phyloP scores from a whole-genome alignment of 2,329 filamentous ascomycete genomes.

The Colletotrichum zoysiae region DNA sequence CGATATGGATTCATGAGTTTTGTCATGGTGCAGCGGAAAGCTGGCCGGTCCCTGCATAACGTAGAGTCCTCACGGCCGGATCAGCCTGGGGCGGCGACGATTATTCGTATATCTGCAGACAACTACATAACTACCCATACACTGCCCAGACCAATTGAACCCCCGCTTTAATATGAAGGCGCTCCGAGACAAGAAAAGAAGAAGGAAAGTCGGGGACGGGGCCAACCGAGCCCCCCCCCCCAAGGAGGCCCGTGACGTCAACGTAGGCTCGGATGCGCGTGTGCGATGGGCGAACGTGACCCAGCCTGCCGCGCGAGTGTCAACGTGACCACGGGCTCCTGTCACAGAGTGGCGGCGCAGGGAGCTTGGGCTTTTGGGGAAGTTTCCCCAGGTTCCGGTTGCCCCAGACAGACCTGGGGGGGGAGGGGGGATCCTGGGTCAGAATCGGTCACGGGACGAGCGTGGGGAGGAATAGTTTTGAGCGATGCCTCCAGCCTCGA shows the following conservation, averaged over 20 bases:
- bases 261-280: constrained; percentile 17
- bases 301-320: constrained; percentile 15
- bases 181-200: neutral
- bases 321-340: constrained; percentile 32
- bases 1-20: neutral
- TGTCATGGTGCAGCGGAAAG: neutral
- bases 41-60: constrained; percentile 23
- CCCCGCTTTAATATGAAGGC: neutral
- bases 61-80: constrained; percentile 6
- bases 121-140: neutral
- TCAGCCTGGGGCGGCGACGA: neutral
- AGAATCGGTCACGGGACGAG: neutral
- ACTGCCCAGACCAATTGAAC: neutral
- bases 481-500: neutral
- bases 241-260: too few species aligned
- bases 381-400: neutral
- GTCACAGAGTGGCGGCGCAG: constrained; percentile 16
- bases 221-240: too few species aligned
- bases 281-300: constrained; percentile 32
- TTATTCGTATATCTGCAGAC: neutral
- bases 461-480: neutral
- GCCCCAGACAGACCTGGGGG: too few species aligned
- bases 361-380: constrained; percentile 16
- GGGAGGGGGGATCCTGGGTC: neutral
- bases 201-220: neutral